phyloP scores from a whole-genome alignment of 768 basidiomycete species.

The Hortiboletus campestris region DNA sequence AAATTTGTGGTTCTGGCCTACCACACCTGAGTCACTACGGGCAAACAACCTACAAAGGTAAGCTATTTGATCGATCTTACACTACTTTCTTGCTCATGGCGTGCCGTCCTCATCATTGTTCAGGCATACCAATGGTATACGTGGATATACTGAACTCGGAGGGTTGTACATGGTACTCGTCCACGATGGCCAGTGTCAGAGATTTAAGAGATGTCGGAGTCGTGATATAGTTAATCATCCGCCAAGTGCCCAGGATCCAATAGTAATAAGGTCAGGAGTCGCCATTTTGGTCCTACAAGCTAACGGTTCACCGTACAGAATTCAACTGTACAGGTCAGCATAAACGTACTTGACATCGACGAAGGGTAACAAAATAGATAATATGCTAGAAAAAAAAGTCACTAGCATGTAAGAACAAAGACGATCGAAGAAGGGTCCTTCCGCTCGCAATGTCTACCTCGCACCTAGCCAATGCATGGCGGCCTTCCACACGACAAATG shows the following conservation, averaged over 20 bases:
- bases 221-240: not conserved
- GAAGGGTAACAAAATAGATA: slow-evolving; percentile 20
- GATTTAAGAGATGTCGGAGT: not conserved
- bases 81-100: not conserved
- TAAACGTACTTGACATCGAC: not conserved
- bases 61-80: not conserved
- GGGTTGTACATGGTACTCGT: not conserved
- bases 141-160: not conserved
- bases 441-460: slow-evolving; percentile 13
- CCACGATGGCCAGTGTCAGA: not conserved
- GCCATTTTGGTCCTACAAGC: not conserved
- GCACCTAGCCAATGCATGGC: slow-evolving; percentile 34
- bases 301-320: not conserved
- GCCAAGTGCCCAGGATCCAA: not conserved
- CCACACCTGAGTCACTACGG: not conserved
- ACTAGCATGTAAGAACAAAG: not conserved
- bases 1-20: not conserved
- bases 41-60: not conserved
- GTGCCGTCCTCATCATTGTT: not conserved
- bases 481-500: slow-evolving; percentile 34
- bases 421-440: not conserved
- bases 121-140: not conserved
- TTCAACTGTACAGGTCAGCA: slow-evolving; percentile 4
- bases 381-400: not conserved
- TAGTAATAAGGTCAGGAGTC: not conserved